Conservation (phyloP, 2,329 filamentous ascomycete genomes). For the Fusarium dlaminii region DNA sequence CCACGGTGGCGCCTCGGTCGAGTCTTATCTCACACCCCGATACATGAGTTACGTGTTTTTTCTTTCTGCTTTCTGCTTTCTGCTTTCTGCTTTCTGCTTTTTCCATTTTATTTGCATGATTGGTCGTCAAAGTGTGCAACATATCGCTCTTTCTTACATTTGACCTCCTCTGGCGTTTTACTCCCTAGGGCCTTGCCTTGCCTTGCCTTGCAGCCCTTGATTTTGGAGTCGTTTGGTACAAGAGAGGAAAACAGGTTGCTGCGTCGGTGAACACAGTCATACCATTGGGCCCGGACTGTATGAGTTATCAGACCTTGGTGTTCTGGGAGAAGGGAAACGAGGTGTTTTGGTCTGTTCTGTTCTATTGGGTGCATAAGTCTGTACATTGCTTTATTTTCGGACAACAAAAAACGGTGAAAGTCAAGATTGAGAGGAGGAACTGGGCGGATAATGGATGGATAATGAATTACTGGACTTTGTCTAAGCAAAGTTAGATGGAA, state of each 20-base stretch:
- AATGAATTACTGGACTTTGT: not conserved
- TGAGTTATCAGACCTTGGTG: conserved; percentile 23
- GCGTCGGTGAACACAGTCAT: not conserved
- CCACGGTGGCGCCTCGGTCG: conserved; percentile 17
- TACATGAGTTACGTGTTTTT: not conserved
- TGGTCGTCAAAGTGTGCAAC: conserved; percentile 13
- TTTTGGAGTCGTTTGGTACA: conserved; percentile 16
- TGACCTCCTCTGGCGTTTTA: conserved; percentile 19
- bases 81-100: too few species aligned
- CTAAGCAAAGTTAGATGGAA: not conserved
- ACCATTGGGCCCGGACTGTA: not conserved
- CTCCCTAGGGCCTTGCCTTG: not conserved
- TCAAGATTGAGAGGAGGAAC: not conserved
- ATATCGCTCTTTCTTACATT: conserved; percentile 1
- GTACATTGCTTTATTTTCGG: conserved; percentile 12
- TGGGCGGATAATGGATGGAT: conserved; percentile 3
- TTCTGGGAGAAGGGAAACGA: not conserved
- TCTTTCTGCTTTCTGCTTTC: not conserved
- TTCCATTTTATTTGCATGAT: conserved; percentile 3
- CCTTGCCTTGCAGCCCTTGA: not conserved
- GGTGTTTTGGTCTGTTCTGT: conserved; percentile 4
- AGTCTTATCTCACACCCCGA: conserved; percentile 7
- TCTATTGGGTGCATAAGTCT: conserved; percentile 14
- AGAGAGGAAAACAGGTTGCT: not conserved
- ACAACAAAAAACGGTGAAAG: conserved; percentile 21